Evolutionary conservation across 495 filamentous ascomycete species (phyloP), one percentile per base, ranked within the genome.

Genomic region (Ramalina intermedia): DNA sequence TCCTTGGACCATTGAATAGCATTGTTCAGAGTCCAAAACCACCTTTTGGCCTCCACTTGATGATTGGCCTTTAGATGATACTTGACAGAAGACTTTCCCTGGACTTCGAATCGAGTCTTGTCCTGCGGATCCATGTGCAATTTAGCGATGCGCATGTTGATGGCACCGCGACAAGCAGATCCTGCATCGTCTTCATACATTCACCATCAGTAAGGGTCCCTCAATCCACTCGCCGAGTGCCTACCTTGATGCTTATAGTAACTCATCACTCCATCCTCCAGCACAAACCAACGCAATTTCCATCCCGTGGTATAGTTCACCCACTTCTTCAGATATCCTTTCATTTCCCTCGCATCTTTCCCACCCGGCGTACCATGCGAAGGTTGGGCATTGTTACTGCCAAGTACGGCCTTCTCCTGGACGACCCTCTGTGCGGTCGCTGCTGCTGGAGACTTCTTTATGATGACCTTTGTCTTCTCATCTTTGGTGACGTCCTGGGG

Each of bases 21-120:
- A 65, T 98, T 98, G 65, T 96, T 98, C 48, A 98, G 71, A 9
- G 91, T 85, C 91, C 91, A 98, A 62, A 87, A 96, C 91, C 91
- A 93, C 42, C 87, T 72, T 62, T 93, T 91, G 5, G 86, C 87
- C 57, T 93, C 86, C 16, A 91, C 86, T 55, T 93, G 80, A 65
- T 98, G 91, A 55, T 96, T 96, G 0, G 91, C 91, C 61, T 93
- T 94, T 26, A 98, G 75, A 45, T 91, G 86, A 61, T 98, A 98
- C 64, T 96, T 98, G 49, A 98, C 90, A n/a, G 89, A 95, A 1
- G 89, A 90, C 64, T 98, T 98, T 17, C 91, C 91, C 41, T 87
- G 84, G 50, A 98, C 95, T 58, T 96, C 91, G 58, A 98, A 98
- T 33, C 85, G 87, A 18, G 85, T 87, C 63, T 98, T 98, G 59